Evolutionary conservation across 1,284 basidiomycete genomes (phyloP), one percentile per base, ranked within the genome.

Genomic region (Laetiporus sulphureus): DNA sequence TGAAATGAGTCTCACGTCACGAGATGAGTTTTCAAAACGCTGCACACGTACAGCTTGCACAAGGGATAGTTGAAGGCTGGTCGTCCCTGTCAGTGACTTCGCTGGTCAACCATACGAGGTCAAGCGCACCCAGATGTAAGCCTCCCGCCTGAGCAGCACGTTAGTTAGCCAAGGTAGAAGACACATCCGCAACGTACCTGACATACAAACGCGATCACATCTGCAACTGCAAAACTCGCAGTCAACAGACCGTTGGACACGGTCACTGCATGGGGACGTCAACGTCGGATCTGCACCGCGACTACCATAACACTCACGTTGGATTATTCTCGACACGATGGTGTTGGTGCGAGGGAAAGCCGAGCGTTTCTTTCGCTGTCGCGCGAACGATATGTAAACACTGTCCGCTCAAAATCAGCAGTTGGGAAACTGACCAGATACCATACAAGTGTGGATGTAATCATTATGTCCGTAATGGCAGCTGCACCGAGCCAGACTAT

Each of bases 401-500:
- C 10, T 21, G 23, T 5, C 7, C 19, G 8, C 4, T 22, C 25
- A 5, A 23, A 5, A 4, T 16, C 18, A 4, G 29, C 5, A 15
- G 22, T 8, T 13, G 10, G 3, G 5, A 12, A 25, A 38, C 27
- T 18, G 16, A 48, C 47, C 34, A 48, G 25, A 24, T 48, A 33
- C 34, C 22, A 39, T 1, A 38, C 38, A 31, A 44, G 30, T 4
- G 42, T 29, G 5, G 36, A 11, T 12, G 46, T 41, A 15, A 49
- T 44, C 5, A 36, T 37, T 10, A 36, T 16, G 29, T 50, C 48
- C 22, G 42, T 42, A 11, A 47, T 25, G 5, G 45, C 38, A 4
- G 45, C 27, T 3, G 34, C 40, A 5, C 40, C 31, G 4, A 50
- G 45, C 48, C 48, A 50, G 4, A 50, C 15, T 18, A 41, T 42